Conservation (phyloP, 139 green algal genomes). For the Asterochloris erici region DNA sequence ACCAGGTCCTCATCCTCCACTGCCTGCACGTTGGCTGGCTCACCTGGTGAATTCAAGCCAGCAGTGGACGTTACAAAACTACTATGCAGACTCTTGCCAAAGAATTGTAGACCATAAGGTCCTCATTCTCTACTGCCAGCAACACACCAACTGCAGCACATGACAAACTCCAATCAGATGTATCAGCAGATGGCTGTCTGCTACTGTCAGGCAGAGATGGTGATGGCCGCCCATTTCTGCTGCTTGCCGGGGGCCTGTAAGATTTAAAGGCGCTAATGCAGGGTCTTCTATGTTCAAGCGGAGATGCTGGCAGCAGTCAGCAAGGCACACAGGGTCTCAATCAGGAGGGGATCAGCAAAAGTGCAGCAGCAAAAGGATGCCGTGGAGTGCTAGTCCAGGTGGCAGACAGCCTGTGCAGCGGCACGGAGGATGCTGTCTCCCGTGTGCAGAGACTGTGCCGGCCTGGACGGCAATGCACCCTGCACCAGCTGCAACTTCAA, state of each 20-base stretch:
- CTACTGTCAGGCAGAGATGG: not conserved
- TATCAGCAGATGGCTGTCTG: not conserved
- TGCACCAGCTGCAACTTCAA: too few species aligned
- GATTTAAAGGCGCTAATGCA: too few species aligned
- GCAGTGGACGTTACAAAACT: not conserved
- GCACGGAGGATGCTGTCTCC: too few species aligned
- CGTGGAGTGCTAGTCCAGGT: too few species aligned
- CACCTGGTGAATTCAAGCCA: not conserved
- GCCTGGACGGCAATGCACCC: too few species aligned
- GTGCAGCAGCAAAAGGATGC: too few species aligned
- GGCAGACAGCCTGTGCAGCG: too few species aligned
- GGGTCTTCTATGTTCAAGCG: too few species aligned
- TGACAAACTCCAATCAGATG: not conserved
- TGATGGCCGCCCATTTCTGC: too few species aligned
- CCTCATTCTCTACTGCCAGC: not conserved
- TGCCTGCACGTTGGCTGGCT: not conserved
- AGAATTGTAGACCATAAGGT: not conserved
- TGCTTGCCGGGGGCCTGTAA: too few species aligned
- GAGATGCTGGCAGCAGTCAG: too few species aligned
- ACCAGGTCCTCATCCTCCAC: slow-evolving; percentile 32
- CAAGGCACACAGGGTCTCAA: not conserved
- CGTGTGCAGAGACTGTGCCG: too few species aligned
- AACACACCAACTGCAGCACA: not conserved
- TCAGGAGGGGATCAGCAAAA: not conserved
- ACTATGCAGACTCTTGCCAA: not conserved